Conservation (phyloP, 768 basidiomycete species). For the Paxillus rubicundulus region DNA sequence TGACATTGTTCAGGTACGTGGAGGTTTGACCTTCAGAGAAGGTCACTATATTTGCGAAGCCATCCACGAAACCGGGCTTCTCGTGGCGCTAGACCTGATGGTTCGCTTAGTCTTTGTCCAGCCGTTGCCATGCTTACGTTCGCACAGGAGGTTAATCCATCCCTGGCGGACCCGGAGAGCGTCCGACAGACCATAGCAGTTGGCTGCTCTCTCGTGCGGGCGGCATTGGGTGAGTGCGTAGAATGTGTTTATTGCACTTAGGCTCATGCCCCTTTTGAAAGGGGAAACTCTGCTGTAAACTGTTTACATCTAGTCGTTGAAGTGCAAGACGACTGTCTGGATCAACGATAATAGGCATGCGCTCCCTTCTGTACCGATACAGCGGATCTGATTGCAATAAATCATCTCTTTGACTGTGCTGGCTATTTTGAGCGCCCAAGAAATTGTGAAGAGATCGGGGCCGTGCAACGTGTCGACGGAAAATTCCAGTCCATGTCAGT, state of each 20-base stretch:
- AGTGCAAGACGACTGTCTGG: not conserved
- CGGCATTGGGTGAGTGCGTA: conserved; percentile 66
- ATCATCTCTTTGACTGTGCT: not conserved
- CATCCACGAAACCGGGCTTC: conserved; percentile 85
- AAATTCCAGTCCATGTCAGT: not conserved
- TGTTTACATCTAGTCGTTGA: not conserved
- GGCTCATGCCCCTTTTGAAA: conserved; percentile 14
- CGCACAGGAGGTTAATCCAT: conserved; percentile 92
- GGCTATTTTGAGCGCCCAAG: not conserved
- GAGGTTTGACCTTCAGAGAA: conserved; percentile 94
- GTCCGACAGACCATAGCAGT: conserved; percentile 88
- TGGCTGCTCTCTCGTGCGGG: conserved; percentile 80
- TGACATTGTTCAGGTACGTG: conserved; percentile 61
- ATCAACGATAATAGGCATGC: not conserved
- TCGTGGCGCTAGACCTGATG: conserved; percentile 94
- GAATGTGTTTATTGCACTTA: not conserved
- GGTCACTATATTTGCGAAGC: conserved; percentile 98
- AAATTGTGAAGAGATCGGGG: not conserved
- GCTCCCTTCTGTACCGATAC: not conserved
- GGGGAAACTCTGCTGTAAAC: conserved; percentile 35
- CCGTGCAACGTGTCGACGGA: conserved; percentile 1
- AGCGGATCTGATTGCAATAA: conserved; percentile 1
- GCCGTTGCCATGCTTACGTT: conserved; percentile 7
- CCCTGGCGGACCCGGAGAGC: conserved; percentile 68
- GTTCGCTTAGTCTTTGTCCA: conserved; percentile 39